phyloP scores from a whole-genome alignment of 2,329 filamentous ascomycete genomes.

The Monilinia fructicola region DNA sequence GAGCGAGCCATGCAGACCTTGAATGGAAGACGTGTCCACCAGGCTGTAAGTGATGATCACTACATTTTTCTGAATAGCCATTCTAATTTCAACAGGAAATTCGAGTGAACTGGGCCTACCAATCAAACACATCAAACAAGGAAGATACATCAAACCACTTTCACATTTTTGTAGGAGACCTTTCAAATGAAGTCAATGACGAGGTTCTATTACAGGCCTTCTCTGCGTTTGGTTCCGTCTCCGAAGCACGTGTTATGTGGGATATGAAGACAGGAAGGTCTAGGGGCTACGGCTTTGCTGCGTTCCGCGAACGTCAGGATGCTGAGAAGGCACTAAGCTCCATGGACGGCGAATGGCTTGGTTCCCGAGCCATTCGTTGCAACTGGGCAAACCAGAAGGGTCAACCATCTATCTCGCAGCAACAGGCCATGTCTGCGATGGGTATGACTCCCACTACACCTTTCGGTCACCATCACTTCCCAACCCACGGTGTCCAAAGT shows the following conservation, averaged over 20 bases:
- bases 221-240: conserved; percentile 91
- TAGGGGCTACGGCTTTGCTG: conserved; percentile 95
- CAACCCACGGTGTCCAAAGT: conserved; percentile 92
- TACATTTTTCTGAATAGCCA: neutral
- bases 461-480: conserved; percentile 96
- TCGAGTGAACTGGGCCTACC: conserved; percentile 98
- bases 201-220: conserved; percentile 92
- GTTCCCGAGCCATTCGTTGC: conserved; percentile 95
- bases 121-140: conserved; percentile 90
- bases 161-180: conserved; percentile 96
- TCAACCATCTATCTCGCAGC: conserved; percentile 97
- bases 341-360: conserved; percentile 99
- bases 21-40: conserved; percentile 92
- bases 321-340: conserved; percentile 94
- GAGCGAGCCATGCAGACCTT: conserved; percentile 97
- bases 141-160: conserved; percentile 98
- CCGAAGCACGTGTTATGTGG: conserved; percentile 99
- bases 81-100: conserved; percentile 68
- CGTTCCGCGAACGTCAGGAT: conserved; percentile 89
- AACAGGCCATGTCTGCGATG: conserved; percentile 95
- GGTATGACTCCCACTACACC: conserved; percentile 97
- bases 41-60: conserved; percentile 66
- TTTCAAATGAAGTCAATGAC: conserved; percentile 98
- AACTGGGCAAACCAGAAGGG: conserved; percentile 99
- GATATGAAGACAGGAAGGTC: conserved; percentile 99